These are phyloP conservation scores for Ustilago vetiveriae DNA, from an alignment of 1,284 basidiomycete genomes.

Conservation along the genomic window DNA sequence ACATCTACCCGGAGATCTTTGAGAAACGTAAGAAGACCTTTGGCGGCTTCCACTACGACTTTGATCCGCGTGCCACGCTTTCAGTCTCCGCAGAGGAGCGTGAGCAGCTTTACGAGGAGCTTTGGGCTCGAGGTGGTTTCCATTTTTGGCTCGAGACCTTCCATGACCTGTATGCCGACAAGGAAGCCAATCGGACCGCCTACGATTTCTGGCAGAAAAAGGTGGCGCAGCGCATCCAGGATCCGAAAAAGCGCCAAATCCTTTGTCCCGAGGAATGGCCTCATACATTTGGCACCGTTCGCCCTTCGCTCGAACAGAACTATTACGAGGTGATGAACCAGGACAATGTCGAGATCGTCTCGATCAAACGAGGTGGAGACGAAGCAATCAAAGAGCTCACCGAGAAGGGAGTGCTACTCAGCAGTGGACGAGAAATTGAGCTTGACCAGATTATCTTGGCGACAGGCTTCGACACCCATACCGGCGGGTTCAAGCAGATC, in stretches of 20 bases:
- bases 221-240: slow-evolving; percentile 38
- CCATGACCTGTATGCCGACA: slow-evolving; percentile 44
- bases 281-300: slow-evolving; percentile 55
- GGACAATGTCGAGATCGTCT: slow-evolving; percentile 72
- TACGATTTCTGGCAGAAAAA: slow-evolving; percentile 59
- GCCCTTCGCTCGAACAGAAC: slow-evolving; percentile 52
- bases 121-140: slow-evolving; percentile 46
- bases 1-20: slow-evolving; percentile 51
- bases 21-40: slow-evolving; percentile 54
- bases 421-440: slow-evolving; percentile 68
- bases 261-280: slow-evolving; percentile 50
- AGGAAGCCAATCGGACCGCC: slow-evolving; percentile 46
- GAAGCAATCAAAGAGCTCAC: slow-evolving; percentile 69
- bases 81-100: slow-evolving; percentile 47
- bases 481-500: slow-evolving; percentile 55
- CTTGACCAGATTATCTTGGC: slow-evolving; percentile 63
- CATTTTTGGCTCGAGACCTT: slow-evolving; percentile 56
- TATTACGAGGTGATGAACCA: slow-evolving; percentile 69
- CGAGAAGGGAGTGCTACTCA: slow-evolving; percentile 70
- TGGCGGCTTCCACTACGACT: slow-evolving; percentile 54
- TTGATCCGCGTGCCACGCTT: slow-evolving; percentile 35
- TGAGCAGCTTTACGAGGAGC: slow-evolving; percentile 37
- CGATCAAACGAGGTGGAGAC: slow-evolving; percentile 64
- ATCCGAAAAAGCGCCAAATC: slow-evolving; percentile 55
- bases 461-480: slow-evolving; percentile 65